A percentile compares a stretch with the other conserved stretches of the same genome.
Evolutionary conservation across 805 yeast species (phyloP).

Genomic region (Suhomyces kilbournensis): DNA sequence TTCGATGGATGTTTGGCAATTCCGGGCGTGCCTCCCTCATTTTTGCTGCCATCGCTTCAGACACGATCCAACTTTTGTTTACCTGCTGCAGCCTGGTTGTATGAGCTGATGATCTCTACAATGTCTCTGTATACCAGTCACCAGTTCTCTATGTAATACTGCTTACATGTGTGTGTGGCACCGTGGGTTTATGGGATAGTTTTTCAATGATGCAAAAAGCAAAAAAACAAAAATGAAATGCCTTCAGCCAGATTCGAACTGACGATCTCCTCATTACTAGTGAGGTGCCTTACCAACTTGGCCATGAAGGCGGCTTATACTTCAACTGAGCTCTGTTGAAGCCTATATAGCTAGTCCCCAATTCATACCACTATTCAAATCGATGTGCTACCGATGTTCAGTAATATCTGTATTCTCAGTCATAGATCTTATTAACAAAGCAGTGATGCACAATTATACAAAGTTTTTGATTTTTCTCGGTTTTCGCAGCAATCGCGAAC

Average conservation of each 20-base stretch:
- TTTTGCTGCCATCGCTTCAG: not conserved
- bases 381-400: too few species aligned
- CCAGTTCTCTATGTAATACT: too few species aligned
- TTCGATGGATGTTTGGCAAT: not conserved
- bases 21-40: not conserved
- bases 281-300: constrained; percentile 18
- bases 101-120: not conserved
- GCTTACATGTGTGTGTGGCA: too few species aligned
- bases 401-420: too few species aligned
- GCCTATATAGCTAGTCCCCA: too few species aligned
- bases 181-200: too few species aligned
- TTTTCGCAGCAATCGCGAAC: not conserved
- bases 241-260: constrained; percentile 19
- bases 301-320: constrained; percentile 11
- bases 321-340: too few species aligned
- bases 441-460: too few species aligned
- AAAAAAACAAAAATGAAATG: constrained; percentile 4
- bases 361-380: too few species aligned
- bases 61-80: not conserved
- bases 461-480: not conserved
- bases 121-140: too few species aligned
- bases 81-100: not conserved
- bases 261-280: constrained; percentile 19
- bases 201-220: not conserved
- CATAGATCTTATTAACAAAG: too few species aligned